These are phyloP conservation scores for Boletus bicolor DNA, from an alignment of 768 basidiomycete species.

Conservation along the genomic window DNA sequence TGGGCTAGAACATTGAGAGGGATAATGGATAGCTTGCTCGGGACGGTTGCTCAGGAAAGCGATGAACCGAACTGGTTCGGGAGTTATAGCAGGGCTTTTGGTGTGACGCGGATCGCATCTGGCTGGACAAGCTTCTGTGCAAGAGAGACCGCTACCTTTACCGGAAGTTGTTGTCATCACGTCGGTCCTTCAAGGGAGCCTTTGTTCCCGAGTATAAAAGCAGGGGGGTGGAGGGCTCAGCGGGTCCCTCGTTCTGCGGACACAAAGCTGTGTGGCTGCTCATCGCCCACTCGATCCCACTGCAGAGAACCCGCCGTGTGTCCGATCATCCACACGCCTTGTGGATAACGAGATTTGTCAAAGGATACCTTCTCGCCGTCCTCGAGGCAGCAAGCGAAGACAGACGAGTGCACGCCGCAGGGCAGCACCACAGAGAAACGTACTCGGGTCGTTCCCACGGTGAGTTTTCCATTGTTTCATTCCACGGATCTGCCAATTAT, in stretches of 20 bases:
- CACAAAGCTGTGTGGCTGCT: constrained; percentile 10
- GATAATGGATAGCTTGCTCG: not conserved
- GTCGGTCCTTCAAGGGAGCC: constrained; percentile 1
- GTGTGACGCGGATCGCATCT: constrained; percentile 19
- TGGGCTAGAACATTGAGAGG: not conserved
- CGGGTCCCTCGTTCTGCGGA: not conserved
- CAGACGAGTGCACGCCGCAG: constrained; percentile 18
- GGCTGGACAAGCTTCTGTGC: not conserved
- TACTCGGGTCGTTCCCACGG: constrained; percentile 25
- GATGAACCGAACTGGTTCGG: constrained; percentile 22
- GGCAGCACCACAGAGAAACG: constrained; percentile 11
- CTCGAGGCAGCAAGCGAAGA: constrained; percentile 34
- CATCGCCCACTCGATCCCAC: constrained; percentile 11
- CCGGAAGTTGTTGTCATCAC: constrained; percentile 17
- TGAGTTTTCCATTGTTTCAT: constrained; percentile 33
- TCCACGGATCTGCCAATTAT: constrained; percentile 21
- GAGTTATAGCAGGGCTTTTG: not conserved
- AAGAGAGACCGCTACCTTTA: constrained; percentile 6
- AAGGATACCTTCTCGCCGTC: constrained; percentile 25
- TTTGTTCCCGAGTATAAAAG: constrained; percentile 24
- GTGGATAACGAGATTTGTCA: constrained; percentile 26
- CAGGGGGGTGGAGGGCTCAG: constrained; percentile 2
- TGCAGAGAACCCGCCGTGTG: constrained; percentile 7
- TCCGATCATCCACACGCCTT: constrained; percentile 21
- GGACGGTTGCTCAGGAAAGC: constrained; percentile 5